Evolutionary conservation across 257 asterid species (phyloP).

Genomic region (Buddleja alternifolia): DNA sequence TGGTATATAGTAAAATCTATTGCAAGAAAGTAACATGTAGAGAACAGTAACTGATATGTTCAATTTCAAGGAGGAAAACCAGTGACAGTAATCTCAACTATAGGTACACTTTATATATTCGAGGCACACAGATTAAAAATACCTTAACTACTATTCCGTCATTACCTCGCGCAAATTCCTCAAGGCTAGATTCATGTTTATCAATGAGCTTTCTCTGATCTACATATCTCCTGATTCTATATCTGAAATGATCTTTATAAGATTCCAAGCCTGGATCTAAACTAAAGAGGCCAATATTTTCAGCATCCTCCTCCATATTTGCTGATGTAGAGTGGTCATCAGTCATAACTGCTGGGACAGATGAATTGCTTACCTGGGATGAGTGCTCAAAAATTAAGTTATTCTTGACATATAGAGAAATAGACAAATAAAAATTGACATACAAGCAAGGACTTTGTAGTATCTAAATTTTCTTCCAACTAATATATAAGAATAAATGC

Average conservation of each 20-base stretch:
- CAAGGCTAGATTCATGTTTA: conserved; percentile 75
- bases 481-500: background rate
- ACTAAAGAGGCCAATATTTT: conserved; percentile 52
- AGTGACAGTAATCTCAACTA: conserved; percentile 16
- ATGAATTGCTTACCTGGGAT: conserved; percentile 49
- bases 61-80: background rate
- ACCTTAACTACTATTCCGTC: conserved; percentile 24
- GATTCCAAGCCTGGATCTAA: conserved; percentile 70
- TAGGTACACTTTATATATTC: conserved; percentile 9
- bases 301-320: conserved; percentile 50
- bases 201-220: conserved; percentile 77
- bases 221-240: conserved; percentile 60
- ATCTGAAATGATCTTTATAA: conserved; percentile 72
- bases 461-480: conserved; percentile 12
- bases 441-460: background rate
- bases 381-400: conserved; percentile 17
- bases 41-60: background rate
- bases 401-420: conserved; percentile 8
- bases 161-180: conserved; percentile 86
- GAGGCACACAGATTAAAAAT: conserved; percentile 14
- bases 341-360: conserved; percentile 52
- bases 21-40: conserved; percentile 3
- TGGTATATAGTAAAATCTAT: conserved; percentile 1
- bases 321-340: conserved; percentile 42
- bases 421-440: conserved; percentile 6